Conservation (phyloP, 192 early-diverging fungal genomes). For the Coemansia sp. region DNA sequence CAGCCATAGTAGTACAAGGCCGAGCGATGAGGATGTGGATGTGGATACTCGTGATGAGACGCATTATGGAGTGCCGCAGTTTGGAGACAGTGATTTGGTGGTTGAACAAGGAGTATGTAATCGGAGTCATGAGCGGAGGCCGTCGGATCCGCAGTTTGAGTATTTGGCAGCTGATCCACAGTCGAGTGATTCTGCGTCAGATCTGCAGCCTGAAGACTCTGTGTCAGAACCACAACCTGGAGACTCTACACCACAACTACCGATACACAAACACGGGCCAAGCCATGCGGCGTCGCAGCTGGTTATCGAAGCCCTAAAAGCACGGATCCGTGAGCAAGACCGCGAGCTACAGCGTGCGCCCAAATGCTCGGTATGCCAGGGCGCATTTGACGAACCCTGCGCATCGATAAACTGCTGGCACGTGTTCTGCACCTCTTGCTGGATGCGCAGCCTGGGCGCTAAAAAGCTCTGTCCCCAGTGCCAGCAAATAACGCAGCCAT, state of each 20-base stretch:
- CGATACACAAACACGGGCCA: background rate
- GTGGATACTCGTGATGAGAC: conserved; percentile 78
- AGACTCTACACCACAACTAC: no score
- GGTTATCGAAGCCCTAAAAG: conserved; percentile 77
- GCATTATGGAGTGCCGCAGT: conserved; percentile 74
- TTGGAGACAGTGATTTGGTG: conserved; percentile 51
- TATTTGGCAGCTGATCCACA: conserved; percentile 5
- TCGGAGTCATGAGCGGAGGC: conserved; percentile 41
- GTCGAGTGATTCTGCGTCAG: no score
- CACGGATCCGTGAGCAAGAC: conserved; percentile 68
- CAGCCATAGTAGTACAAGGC: conserved; percentile 45
- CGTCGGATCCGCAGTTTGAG: conserved; percentile 39
- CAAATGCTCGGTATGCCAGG: conserved; percentile 80
- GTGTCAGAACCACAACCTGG: no score
- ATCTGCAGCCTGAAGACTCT: no score
- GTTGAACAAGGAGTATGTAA: background rate
- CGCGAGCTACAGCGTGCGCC: conserved; percentile 49
- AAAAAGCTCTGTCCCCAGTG: conserved; percentile 91
- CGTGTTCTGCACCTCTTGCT: conserved; percentile 87
- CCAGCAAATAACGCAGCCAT: conserved; percentile 79
- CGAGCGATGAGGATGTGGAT: conserved; percentile 78
- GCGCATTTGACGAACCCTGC: conserved; percentile 68
- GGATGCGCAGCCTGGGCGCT: conserved; percentile 79
- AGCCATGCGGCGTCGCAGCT: conserved; percentile 50
- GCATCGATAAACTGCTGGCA: conserved; percentile 87